Percentiles rank a stretch among this genome's conserved stretches.
phyloP scores from a whole-genome alignment of 805 yeast genomes.

The Suhomyces sp. region DNA sequence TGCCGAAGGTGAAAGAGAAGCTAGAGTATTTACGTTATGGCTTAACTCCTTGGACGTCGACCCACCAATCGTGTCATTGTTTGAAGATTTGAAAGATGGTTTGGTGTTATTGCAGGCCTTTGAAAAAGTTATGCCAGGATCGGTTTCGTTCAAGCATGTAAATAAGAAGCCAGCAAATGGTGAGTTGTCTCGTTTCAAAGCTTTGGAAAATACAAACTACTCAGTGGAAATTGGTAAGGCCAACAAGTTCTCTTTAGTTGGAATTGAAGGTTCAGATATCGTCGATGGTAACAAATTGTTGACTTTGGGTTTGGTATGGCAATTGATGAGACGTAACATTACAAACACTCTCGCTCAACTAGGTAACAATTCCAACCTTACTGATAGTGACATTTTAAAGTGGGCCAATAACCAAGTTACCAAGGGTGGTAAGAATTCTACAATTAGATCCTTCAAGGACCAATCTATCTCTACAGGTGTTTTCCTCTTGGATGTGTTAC shows the following conservation, averaged over 20 bases:
- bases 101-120: slow-evolving; percentile 84
- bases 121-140: slow-evolving; percentile 93
- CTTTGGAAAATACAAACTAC: slow-evolving; percentile 94
- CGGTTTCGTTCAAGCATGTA: slow-evolving; percentile 72
- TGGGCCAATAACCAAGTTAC: slow-evolving; percentile 90
- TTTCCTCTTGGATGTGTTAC: slow-evolving; percentile 82
- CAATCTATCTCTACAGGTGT: slow-evolving; percentile 70
- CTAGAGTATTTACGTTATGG: slow-evolving; percentile 97
- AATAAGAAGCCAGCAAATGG: slow-evolving; percentile 82
- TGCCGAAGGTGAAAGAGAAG: slow-evolving; percentile 99
- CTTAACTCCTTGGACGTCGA: slow-evolving; percentile 93
- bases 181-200: slow-evolving; percentile 87
- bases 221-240: slow-evolving; percentile 97
- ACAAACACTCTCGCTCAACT: slow-evolving; percentile 74
- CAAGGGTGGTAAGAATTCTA: slow-evolving; percentile 76
- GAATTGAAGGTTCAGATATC: slow-evolving; percentile 97
- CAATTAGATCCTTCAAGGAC: slow-evolving; percentile 84
- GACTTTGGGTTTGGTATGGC: slow-evolving; percentile 95
- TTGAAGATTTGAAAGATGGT: slow-evolving; percentile 95
- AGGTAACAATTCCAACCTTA: slow-evolving; percentile 51
- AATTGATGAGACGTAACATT: slow-evolving; percentile 95
- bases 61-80: slow-evolving; percentile 86
- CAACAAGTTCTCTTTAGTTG: slow-evolving; percentile 88
- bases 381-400: slow-evolving; percentile 81
- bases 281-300: slow-evolving; percentile 88